Base-by-base conservation (phyloP, 2,329 filamentous ascomycete genomes). In the Curvularia eragrostidis region DNA sequence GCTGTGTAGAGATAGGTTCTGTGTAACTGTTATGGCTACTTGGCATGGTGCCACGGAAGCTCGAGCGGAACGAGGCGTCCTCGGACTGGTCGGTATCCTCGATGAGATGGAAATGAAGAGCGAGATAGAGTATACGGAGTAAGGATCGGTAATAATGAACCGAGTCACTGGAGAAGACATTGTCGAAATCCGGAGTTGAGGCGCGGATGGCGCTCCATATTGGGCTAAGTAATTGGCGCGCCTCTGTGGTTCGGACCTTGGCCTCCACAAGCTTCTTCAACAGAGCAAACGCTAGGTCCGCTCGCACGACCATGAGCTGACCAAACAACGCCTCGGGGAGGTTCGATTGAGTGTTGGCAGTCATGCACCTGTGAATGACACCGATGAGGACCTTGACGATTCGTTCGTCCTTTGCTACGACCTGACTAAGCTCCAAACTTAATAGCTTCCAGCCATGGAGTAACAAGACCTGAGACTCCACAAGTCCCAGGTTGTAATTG, bases 371-470 rank as follows among this genome's bases (percentile, higher is more conserved):
- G 62, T 87, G 85, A 7, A 91, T 87, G 46, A 96, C 89, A 56
- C 89, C 84, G 30, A 91, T 81, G 80, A 96, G 88, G 54, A 90
- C 84, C 66, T 85, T 87, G 54, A 88, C 85, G 3, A 94, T 80
- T 23, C 82, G 79, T 38, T 79, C 75, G 51, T 85, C 82, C 18
- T 81, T 79, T 51, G 80, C 78, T 34, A 84, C 82, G 39, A 84
- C 80, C n/a, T 86, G 86, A 73, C 90, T 91, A 48, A 99, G 84
- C 70, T 97, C 94, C 48, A 95, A 83, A 13, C 94, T 86, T 8
- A 99, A 83, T 58, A 91, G 88, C 74, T 96, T 93, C 92, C 94
- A 98, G 54, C 91, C 90, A 67, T 91, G 88, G 63, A 97, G 89
- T 18, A 99, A 85, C 42, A 87, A 85, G 64, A 95, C 89, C 79